Evolutionary conservation across 2,329 filamentous ascomycete genomes (phyloP).

Genomic region (Alternaria rosae): DNA sequence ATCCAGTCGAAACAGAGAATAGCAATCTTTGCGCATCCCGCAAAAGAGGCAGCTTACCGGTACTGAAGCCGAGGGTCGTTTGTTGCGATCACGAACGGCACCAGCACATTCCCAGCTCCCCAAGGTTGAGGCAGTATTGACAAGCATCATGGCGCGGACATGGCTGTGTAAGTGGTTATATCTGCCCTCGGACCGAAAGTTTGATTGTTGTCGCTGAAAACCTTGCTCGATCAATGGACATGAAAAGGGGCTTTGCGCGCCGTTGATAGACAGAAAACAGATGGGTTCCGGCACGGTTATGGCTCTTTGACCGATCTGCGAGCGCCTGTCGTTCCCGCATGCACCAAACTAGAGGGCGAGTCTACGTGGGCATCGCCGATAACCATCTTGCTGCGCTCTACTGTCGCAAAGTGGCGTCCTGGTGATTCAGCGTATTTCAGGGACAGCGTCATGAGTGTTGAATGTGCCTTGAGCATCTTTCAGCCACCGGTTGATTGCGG

Average conservation of each 20-base stretch:
- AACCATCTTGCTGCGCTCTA: background rate
- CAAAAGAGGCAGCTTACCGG: background rate
- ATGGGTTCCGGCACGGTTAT: background rate
- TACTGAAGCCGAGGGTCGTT: background rate
- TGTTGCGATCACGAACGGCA: background rate
- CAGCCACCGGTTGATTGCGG: background rate
- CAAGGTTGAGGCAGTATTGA: background rate
- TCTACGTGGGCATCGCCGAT: background rate
- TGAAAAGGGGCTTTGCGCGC: slow-evolving; percentile 2
- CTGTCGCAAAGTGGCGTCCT: background rate
- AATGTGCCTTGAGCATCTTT: background rate
- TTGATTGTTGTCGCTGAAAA: background rate
- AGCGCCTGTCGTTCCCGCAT: background rate
- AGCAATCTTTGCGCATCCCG: background rate
- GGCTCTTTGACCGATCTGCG: background rate
- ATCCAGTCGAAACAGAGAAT: background rate
- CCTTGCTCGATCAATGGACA: background rate
- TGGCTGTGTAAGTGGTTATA: background rate
- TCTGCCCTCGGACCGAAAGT: slow-evolving; percentile 3
- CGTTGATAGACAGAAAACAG: background rate
- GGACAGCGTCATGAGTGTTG: background rate
- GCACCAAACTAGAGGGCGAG: background rate
- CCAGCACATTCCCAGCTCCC: background rate
- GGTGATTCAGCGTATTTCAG: background rate
- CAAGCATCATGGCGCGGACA: background rate